Evolutionary conservation across 2,329 filamentous ascomycete species (phyloP).

Genomic region (Colletotrichum cuscutae): DNA sequence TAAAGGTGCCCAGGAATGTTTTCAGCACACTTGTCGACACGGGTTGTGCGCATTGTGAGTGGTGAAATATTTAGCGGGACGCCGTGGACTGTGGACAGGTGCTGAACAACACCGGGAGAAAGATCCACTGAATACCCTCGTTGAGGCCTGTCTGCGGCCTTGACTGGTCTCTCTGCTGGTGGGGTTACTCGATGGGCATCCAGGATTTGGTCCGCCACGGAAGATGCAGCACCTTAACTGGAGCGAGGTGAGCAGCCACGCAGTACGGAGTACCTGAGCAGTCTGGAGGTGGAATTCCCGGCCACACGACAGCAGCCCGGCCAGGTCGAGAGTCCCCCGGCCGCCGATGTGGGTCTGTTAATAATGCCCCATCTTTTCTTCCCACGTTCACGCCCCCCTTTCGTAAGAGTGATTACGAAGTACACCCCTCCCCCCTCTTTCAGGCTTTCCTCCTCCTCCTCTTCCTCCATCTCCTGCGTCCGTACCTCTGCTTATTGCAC

Average conservation of each 20-base stretch:
- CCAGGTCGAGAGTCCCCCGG: slow-evolving; percentile 10
- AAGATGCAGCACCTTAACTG: not conserved
- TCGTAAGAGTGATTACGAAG: not conserved
- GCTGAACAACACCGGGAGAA: slow-evolving; percentile 4
- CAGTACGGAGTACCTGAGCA: not conserved
- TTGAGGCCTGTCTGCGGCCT: slow-evolving; percentile 20
- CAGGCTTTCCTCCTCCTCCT: not conserved
- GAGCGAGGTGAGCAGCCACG: not conserved
- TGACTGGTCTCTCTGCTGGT: slow-evolving; percentile 3
- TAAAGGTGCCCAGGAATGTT: slow-evolving; percentile 2
- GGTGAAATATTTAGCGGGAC: slow-evolving; percentile 22
- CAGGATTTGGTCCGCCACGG: not conserved
- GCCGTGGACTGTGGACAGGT: slow-evolving; percentile 3
- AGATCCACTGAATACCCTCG: slow-evolving; percentile 29
- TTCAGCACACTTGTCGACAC: slow-evolving; percentile 20
- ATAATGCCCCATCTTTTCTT: not conserved
- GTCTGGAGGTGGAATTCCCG: slow-evolving; percentile 3
- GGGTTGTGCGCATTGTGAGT: slow-evolving; percentile 21
- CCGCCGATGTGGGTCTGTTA: not conserved
- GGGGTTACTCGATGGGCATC: not conserved
- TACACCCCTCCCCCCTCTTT: not conserved
- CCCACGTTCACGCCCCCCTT: not conserved
- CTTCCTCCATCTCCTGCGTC: not conserved
- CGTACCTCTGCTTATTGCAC: not conserved
- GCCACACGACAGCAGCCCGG: slow-evolving; percentile 24